A percentile compares a stretch with the other conserved stretches of the same genome.
Conservation (phyloP, 2,329 filamentous ascomycete species). For the Penicillium concentricum region DNA sequence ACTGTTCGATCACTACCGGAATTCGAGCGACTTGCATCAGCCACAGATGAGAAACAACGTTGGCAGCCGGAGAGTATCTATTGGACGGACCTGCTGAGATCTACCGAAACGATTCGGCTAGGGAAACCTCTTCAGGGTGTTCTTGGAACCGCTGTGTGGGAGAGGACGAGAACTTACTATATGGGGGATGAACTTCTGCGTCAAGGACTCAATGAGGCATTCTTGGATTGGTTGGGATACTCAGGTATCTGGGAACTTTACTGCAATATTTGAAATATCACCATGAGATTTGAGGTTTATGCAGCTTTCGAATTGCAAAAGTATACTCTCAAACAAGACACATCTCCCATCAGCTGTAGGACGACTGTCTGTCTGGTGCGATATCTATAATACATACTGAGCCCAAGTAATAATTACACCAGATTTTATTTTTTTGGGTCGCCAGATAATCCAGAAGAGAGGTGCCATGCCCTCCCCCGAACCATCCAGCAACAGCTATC, state of each 20-base stretch:
- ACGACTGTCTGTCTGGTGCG: not conserved
- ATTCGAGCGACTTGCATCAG: constrained; percentile 9
- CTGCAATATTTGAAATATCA: not conserved
- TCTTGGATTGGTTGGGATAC: constrained; percentile 13
- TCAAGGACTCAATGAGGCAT: constrained; percentile 15
- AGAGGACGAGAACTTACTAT: constrained; percentile 1
- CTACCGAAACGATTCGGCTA: constrained; percentile 9
- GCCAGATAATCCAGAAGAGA: not conserved
- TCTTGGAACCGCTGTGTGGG: constrained; percentile 2
- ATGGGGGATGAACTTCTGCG: constrained; percentile 19
- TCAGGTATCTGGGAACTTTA: constrained; percentile 13
- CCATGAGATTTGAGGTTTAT: not conserved
- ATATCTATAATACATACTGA: not conserved
- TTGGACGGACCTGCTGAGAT: constrained; percentile 14
- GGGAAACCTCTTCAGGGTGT: constrained; percentile 6
- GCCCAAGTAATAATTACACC: not conserved
- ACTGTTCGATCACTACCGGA: constrained; percentile 5
- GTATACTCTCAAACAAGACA: not conserved
- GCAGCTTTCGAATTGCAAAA: not conserved
- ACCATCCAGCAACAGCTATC: not conserved
- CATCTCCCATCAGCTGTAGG: not conserved
- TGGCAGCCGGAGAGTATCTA: constrained; percentile 12
- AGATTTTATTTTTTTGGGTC: not conserved
- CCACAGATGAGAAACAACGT: constrained; percentile 2
- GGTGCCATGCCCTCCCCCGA: constrained; percentile 6